Evolutionary conservation across 768 basidiomycete genomes (phyloP).

Genomic region (Russula foetens): DNA sequence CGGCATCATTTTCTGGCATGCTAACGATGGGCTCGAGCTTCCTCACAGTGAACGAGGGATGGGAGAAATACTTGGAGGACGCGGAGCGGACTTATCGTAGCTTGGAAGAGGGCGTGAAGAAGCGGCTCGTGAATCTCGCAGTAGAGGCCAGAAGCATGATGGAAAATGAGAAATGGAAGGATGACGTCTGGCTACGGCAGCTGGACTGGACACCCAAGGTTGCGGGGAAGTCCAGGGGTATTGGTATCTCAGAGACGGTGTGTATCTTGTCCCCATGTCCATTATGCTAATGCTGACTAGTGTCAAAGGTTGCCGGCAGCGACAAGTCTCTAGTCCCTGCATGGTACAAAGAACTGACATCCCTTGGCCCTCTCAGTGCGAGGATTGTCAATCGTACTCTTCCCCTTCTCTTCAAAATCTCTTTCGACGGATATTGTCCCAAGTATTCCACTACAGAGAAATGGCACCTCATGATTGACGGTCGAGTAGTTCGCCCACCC

Average conservation of each 20-base stretch:
- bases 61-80: conserved; percentile 73
- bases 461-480: conserved; percentile 54
- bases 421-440: conserved; percentile 55
- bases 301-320: background rate
- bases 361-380: conserved; percentile 35
- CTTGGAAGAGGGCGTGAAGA: conserved; percentile 55
- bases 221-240: conserved; percentile 59
- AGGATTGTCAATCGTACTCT: conserved; percentile 44
- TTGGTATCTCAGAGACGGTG: conserved; percentile 31
- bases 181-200: conserved; percentile 80
- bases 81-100: conserved; percentile 73
- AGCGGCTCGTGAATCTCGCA: conserved; percentile 60
- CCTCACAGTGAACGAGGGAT: conserved; percentile 81
- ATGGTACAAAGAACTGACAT: conserved; percentile 50
- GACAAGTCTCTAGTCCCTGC: conserved; percentile 27
- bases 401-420: conserved; percentile 58
- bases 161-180: conserved; percentile 48
- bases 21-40: conserved; percentile 89
- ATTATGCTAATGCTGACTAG: background rate
- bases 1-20: conserved; percentile 87
- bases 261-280: background rate
- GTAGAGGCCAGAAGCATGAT: conserved; percentile 44
- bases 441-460: conserved; percentile 43
- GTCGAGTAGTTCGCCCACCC: conserved; percentile 32
- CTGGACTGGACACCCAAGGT: conserved; percentile 93